Evolutionary conservation across 2,329 filamentous ascomycete genomes (phyloP).

Genomic region (Cytospora piceicola): DNA sequence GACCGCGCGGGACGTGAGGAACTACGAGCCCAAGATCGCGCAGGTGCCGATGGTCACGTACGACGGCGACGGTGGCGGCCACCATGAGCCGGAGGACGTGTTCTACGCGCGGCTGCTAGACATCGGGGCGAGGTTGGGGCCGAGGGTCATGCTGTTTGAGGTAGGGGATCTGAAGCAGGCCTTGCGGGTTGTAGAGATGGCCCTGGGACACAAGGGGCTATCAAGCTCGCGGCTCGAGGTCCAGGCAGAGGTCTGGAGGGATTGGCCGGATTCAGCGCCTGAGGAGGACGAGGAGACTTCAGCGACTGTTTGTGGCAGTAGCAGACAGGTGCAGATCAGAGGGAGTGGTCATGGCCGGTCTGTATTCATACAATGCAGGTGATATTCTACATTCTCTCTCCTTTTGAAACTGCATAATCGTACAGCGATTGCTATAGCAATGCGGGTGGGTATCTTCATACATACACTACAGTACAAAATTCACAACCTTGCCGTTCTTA

Average conservation of each 20-base stretch:
- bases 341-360: conserved; percentile 55
- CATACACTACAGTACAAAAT: conserved; percentile 64
- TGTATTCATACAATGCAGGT: conserved; percentile 42
- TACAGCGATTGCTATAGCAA: conserved; percentile 2
- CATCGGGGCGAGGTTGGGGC: conserved; percentile 52
- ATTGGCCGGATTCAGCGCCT: conserved; percentile 57
- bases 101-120: conserved; percentile 72
- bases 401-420: not conserved
- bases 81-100: conserved; percentile 47
- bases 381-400: not conserved
- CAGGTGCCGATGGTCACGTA: conserved; percentile 59
- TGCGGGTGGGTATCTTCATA: conserved; percentile 27
- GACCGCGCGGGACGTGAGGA: conserved; percentile 75
- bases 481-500: conserved; percentile 69
- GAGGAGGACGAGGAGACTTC: conserved; percentile 36
- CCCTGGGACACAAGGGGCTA: conserved; percentile 37
- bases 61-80: conserved; percentile 27
- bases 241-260: conserved; percentile 71
- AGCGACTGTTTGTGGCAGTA: conserved; percentile 33
- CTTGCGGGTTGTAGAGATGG: conserved; percentile 60
- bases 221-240: conserved; percentile 35
- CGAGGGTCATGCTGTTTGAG: conserved; percentile 68
- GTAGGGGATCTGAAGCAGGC: conserved; percentile 74
- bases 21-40: conserved; percentile 79
- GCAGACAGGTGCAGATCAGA: conserved; percentile 42